Percentiles rank a stretch among this genome's conserved stretches.
These are phyloP conservation scores for Sordariomycetes sp. DNA, from an alignment of 2,329 filamentous ascomycete genomes.

Conservation along the genomic window DNA sequence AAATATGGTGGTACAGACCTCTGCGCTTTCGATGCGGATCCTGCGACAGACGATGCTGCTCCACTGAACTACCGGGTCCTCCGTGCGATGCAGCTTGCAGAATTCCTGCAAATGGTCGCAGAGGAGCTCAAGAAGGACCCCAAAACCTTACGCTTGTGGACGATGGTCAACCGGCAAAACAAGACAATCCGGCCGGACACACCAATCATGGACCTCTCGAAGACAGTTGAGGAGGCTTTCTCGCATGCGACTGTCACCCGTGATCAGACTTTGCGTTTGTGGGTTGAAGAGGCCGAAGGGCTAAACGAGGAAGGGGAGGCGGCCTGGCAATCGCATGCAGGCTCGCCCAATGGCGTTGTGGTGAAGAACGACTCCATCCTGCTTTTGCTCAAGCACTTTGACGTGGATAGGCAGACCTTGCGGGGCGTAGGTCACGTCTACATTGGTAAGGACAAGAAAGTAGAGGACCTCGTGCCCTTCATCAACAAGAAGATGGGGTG, in stretches of 20 bases:
- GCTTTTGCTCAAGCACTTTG: constrained; percentile 88
- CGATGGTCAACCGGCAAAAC: constrained; percentile 98
- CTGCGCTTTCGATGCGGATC: constrained; percentile 54
- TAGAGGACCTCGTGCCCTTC: constrained; percentile 69
- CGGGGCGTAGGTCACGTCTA: constrained; percentile 77
- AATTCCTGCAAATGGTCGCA: constrained; percentile 65
- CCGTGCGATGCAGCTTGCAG: constrained; percentile 63
- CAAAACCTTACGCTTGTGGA: constrained; percentile 73
- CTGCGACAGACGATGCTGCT: constrained; percentile 58
- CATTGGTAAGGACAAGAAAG: constrained; percentile 78
- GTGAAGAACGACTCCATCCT: constrained; percentile 60
- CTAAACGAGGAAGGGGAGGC: constrained; percentile 59
- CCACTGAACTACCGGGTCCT: constrained; percentile 67
- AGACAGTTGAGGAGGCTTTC: constrained; percentile 66
- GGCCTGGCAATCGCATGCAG: constrained; percentile 59
- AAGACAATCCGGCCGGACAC: constrained; percentile 90
- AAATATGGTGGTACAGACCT: constrained; percentile 80
- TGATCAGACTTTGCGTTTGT: constrained; percentile 70
- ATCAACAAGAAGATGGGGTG: constrained; percentile 82
- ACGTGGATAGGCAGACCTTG: constrained; percentile 65
- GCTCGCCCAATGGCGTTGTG: constrained; percentile 45
- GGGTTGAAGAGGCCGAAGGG: constrained; percentile 71
- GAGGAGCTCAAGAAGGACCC: constrained; percentile 59
- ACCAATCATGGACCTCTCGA: constrained; percentile 67
- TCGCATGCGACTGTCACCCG: constrained; percentile 45